Evolutionary conservation across 768 basidiomycete species (phyloP).

Genomic region (Mycena floridula): DNA sequence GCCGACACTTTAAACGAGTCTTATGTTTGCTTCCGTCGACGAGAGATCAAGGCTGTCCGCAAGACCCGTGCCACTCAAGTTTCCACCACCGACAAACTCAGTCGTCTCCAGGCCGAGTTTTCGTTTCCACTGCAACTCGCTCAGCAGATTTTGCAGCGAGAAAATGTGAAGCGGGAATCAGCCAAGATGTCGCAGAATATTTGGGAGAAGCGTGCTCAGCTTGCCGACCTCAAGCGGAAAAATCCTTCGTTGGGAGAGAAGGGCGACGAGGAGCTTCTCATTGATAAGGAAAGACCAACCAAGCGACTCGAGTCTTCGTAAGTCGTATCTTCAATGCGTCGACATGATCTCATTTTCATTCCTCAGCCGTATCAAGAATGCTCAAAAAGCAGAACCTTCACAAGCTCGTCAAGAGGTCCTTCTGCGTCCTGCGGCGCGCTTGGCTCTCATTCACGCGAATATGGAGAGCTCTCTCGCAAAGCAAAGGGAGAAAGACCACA

Average conservation of each 20-base stretch:
- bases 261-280: slow-evolving; percentile 64
- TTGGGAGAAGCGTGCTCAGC: slow-evolving; percentile 72
- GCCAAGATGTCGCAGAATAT: slow-evolving; percentile 52
- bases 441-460: slow-evolving; percentile 48
- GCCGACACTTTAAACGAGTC: slow-evolving; percentile 86
- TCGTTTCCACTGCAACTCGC: slow-evolving; percentile 69
- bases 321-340: slow-evolving; percentile 15
- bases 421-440: slow-evolving; percentile 63
- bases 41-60: slow-evolving; percentile 89
- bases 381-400: neutral
- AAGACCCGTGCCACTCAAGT: slow-evolving; percentile 92
- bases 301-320: slow-evolving; percentile 49
- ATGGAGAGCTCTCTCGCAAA: slow-evolving; percentile 55
- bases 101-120: slow-evolving; percentile 75
- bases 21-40: slow-evolving; percentile 93
- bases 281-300: slow-evolving; percentile 62
- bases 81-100: slow-evolving; percentile 83
- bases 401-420: slow-evolving; percentile 29
- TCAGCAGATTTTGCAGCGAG: slow-evolving; percentile 60
- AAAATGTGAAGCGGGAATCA: slow-evolving; percentile 68
- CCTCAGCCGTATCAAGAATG: slow-evolving; percentile 1
- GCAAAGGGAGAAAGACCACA: slow-evolving; percentile 69
- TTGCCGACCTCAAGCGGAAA: slow-evolving; percentile 78
- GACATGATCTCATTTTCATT: slow-evolving; percentile 1
- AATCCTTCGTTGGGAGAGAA: slow-evolving; percentile 54